Conservation (phyloP, 305 asterid genomes). For the Coffea humblotiana region DNA sequence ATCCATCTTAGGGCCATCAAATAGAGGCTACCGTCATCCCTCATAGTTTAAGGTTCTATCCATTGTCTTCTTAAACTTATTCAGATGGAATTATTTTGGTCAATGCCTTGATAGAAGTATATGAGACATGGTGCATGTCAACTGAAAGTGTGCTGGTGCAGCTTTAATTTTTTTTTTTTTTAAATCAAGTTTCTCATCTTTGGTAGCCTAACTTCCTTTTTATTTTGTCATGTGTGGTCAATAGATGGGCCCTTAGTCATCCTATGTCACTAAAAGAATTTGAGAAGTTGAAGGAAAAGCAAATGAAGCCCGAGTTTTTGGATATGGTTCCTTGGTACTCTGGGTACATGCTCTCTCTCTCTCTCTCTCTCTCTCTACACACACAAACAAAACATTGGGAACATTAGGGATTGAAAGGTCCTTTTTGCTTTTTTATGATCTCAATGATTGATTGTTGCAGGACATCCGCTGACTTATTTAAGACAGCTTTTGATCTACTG, state of each 20-base stretch:
- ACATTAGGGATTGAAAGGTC: conserved; percentile 12
- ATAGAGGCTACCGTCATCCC: background rate
- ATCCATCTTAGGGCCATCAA: conserved; percentile 1
- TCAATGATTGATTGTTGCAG: conserved; percentile 44
- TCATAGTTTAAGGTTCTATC: background rate
- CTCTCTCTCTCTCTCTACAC: conserved; percentile 1
- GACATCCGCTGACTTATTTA: conserved; percentile 97
- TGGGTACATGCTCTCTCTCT: conserved; percentile 52
- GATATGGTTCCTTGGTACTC: conserved; percentile 99
- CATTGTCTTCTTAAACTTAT: background rate
- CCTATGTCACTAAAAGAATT: conserved; percentile 81
- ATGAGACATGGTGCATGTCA: background rate
- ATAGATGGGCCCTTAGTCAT: conserved; percentile 98
- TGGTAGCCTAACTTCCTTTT: conserved; percentile 16
- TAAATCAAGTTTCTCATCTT: background rate
- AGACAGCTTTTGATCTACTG: conserved; percentile 95
- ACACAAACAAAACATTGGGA: background rate
- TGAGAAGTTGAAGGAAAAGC: conserved; percentile 84
- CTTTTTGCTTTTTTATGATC: conserved; percentile 22
- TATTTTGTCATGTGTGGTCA: conserved; percentile 13
- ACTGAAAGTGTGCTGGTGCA: background rate
- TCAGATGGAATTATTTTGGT: background rate
- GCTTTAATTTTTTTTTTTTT: background rate
- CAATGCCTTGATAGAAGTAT: background rate
- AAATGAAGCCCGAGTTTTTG: conserved; percentile 91